Evolutionary conservation across 257 asterid genomes (phyloP).

Genomic region (Solanum pennellii): DNA sequence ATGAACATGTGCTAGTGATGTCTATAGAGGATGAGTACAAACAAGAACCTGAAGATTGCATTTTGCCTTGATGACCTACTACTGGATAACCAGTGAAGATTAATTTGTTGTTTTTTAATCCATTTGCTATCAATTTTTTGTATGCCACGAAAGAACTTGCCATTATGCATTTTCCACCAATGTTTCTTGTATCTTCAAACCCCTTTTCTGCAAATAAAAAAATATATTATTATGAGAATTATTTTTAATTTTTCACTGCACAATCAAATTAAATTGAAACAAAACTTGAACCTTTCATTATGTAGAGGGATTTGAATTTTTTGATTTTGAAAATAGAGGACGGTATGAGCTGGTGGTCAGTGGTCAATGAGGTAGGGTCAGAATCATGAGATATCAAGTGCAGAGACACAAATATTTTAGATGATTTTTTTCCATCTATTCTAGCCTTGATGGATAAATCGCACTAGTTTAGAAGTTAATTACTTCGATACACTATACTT

Average conservation of each 20-base stretch:
- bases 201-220: slow-evolving; percentile 40
- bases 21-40: slow-evolving; percentile 37
- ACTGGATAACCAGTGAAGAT: slow-evolving; percentile 72
- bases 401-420: background rate
- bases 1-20: slow-evolving; percentile 34
- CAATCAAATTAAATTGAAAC: background rate
- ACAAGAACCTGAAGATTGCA: slow-evolving; percentile 87
- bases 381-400: too few species aligned
- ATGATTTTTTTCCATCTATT: too few species aligned
- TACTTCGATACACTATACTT: too few species aligned
- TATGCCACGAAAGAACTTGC: slow-evolving; percentile 31
- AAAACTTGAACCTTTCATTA: background rate
- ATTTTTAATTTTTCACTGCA: too few species aligned
- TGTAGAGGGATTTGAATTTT: too few species aligned
- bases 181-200: slow-evolving; percentile 24
- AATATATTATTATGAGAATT: background rate
- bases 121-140: slow-evolving; percentile 53
- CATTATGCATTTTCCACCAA: slow-evolving; percentile 36
- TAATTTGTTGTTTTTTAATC: slow-evolving; percentile 53
- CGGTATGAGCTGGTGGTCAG: too few species aligned
- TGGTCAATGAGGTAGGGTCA: background rate
- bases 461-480: too few species aligned
- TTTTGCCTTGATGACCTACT: slow-evolving; percentile 52
- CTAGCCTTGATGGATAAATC: too few species aligned
- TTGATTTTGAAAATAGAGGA: background rate